Conservation (phyloP, 345 rosid species). For the Salix caprea region DNA sequence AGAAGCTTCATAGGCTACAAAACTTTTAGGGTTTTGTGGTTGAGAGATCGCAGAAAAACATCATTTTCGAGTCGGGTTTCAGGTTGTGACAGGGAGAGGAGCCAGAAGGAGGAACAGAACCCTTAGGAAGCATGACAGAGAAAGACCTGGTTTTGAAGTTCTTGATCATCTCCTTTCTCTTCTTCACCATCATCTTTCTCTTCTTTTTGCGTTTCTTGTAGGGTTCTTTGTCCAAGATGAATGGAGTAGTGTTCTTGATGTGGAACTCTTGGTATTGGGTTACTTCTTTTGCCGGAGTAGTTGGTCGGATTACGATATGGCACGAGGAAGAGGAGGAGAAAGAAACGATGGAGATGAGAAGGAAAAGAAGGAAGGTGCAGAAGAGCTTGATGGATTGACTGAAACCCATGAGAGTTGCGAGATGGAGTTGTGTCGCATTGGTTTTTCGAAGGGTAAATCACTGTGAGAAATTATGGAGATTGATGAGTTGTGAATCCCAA, state of each 20-base stretch:
- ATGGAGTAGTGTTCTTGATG: constrained; percentile 36
- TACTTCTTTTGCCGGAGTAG: background rate
- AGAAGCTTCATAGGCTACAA: too few relatives aligned
- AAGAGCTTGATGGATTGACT: constrained; percentile 6
- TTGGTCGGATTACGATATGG: background rate
- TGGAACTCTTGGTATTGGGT: constrained; percentile 5
- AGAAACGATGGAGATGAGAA: constrained; percentile 7
- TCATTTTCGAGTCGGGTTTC: constrained; percentile 26
- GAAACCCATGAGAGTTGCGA: constrained; percentile 27
- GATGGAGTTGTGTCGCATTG: constrained; percentile 9
- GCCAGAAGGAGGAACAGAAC: constrained; percentile 58
- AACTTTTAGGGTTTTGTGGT: constrained; percentile 22
- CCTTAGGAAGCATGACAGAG: constrained; percentile 62
- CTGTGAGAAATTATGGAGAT: constrained; percentile 11
- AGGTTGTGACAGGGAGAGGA: constrained; percentile 58
- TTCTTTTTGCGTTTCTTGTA: constrained; percentile 3
- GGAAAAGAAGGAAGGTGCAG: constrained; percentile 11
- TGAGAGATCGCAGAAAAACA: constrained; percentile 40
- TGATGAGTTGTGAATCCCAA: constrained; percentile 17
- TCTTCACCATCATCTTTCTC: constrained; percentile 7
- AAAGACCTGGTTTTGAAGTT: constrained; percentile 23
- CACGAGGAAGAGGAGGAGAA: background rate
- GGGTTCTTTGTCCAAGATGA: constrained; percentile 15
- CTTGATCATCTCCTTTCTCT: constrained; percentile 19
- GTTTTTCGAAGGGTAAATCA: background rate